phyloP scores from a whole-genome alignment of 305 asterid genomes.

The Fraxinus albicans region DNA sequence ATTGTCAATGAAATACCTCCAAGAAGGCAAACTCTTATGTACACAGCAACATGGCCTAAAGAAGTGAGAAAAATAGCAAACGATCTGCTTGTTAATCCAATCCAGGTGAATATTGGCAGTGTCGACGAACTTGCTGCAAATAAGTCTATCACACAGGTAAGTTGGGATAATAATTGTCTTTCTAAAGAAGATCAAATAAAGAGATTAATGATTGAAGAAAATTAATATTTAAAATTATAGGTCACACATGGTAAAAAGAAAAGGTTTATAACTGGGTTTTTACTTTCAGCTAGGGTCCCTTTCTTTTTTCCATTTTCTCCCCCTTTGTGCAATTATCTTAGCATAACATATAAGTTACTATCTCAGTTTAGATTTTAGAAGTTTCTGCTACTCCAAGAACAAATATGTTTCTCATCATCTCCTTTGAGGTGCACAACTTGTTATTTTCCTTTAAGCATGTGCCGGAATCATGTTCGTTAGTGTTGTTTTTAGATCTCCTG shows the following conservation, averaged over 20 bases:
- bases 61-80: constrained; percentile 90
- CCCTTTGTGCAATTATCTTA: neutral
- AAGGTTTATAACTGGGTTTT: neutral
- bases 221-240: neutral
- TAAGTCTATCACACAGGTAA: constrained; percentile 92
- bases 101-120: constrained; percentile 93
- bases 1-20: constrained; percentile 95
- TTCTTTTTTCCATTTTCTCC: neutral
- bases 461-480: neutral
- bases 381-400: neutral
- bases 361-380: neutral
- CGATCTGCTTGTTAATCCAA: constrained; percentile 84
- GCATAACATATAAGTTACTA: neutral
- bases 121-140: constrained; percentile 96
- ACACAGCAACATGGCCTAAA: constrained; percentile 99
- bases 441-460: neutral
- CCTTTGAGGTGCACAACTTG: neutral
- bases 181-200: constrained; percentile 15
- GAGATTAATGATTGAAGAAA: neutral
- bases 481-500: neutral
- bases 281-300: neutral
- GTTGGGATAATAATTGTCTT: neutral
- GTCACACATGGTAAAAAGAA: neutral
- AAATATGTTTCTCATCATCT: neutral
- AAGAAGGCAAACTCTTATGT: constrained; percentile 96